These are phyloP conservation scores for Pyrus pyrifolia DNA, from an alignment of 306 rosid genomes.

Conservation along the genomic window DNA sequence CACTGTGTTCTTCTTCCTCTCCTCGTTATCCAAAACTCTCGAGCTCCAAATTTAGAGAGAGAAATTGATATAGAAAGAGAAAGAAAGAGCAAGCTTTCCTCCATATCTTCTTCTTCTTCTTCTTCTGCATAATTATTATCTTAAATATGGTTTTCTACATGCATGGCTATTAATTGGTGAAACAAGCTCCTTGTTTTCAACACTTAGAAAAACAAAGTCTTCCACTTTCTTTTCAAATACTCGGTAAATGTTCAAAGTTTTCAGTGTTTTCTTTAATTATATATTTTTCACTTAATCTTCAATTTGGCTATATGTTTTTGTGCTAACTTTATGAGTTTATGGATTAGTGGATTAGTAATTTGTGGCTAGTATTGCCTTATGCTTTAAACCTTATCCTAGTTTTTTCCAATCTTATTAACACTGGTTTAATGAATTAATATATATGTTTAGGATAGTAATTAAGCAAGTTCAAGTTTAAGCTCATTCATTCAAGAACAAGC, in stretches of 20 bases:
- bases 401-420: not conserved
- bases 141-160: constrained; percentile 2
- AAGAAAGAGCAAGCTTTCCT: not conserved
- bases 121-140: not conserved
- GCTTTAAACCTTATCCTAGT: not conserved
- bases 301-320: not conserved
- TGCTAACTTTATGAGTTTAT: not conserved
- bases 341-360: not conserved
- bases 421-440: not conserved
- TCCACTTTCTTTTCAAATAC: not conserved
- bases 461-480: constrained; percentile 16
- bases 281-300: not conserved
- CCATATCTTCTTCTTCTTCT: too few relatives aligned
- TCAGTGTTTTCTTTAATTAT: not conserved
- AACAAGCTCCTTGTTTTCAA: not conserved
- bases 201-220: not conserved
- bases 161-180: not conserved
- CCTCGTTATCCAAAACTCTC: constrained; percentile 24
- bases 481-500: constrained; percentile 7
- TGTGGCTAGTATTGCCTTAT: not conserved
- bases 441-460: not conserved
- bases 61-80: not conserved
- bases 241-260: constrained; percentile 23
- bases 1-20: not conserved
- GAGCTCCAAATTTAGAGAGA: constrained; percentile 17